Base-by-base conservation (phyloP, 176 grass and related monocot genomes). In the Musa schizocarpa region DNA sequence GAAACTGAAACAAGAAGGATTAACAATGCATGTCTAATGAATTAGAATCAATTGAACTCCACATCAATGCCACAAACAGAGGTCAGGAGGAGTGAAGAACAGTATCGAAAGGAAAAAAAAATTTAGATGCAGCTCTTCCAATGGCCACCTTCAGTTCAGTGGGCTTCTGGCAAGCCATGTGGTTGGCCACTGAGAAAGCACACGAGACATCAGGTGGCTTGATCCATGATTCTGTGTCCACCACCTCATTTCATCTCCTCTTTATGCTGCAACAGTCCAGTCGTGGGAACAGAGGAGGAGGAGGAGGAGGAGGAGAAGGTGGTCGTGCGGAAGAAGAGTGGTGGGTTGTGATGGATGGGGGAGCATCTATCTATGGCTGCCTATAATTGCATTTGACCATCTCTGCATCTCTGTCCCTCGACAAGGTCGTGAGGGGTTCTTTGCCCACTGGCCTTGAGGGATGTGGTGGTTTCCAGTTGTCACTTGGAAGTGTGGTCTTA, bases 131-230 rank as follows among this genome's bases (percentile, higher is more conserved):
- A 6, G 4, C 58, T 50, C 43, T 50, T 19, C 11, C 34, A 6
- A 6, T 43, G 34, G 34, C 34, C 68, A 11, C 13, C 49, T 70
- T 1, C 29, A 7, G 16, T 16, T 70, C 17, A 51, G 58, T 17
- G 17, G 58, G 58, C 62, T 64, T 23, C 21, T 64, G 62, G 62
- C 20, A 9, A 64, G 62, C 9, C 21, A 65, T 65, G 63, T 65
- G 63, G 34, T 12, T 27, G 63, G 63, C 63, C 63, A 64, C 62
- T 64, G 62, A 64, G 62, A 12, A 21, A 64, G 62, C 62, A 64
- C 62, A 64, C n/a, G 13, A 24, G 62, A 19, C 4, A 64, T n/a
- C 63, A 65, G 63, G 63, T 65, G 63, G 63, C 24, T 26, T 63
- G 8, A 11, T 63, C 20, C 34, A 43, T 43, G 34, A 43, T 43